Conservation (phyloP, 192 early-diverging fungal species). For the Lunasporangiospora selenospora region DNA sequence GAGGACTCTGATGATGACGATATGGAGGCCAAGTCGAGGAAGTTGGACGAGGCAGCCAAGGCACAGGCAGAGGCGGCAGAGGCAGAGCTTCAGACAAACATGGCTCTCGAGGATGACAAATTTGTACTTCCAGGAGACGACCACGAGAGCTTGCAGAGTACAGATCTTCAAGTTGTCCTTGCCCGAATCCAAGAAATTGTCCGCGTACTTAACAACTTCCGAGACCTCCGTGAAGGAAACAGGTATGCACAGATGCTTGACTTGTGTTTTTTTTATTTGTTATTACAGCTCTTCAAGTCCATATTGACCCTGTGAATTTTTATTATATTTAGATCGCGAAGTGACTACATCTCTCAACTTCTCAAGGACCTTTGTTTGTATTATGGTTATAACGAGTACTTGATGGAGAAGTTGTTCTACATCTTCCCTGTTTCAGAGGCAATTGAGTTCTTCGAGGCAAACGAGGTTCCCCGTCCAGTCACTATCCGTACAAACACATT, state of each 20-base stretch:
- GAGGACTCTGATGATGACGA: conserved; percentile 55
- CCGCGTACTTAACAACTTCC: conserved; percentile 90
- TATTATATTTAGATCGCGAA: conserved; percentile 74
- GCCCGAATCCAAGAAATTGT: conserved; percentile 92
- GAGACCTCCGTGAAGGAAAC: conserved; percentile 76
- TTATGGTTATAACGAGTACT: conserved; percentile 94
- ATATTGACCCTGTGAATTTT: no score
- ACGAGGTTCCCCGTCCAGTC: conserved; percentile 95
- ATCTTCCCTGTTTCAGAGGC: conserved; percentile 91
- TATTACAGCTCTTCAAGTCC: no score
- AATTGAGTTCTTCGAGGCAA: conserved; percentile 99
- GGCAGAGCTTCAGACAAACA: conserved; percentile 78
- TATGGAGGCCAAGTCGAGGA: conserved; percentile 77
- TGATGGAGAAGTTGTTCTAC: conserved; percentile 91
- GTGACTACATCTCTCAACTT: conserved; percentile 88
- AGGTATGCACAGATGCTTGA: conserved; percentile 37
- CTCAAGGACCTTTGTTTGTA: conserved; percentile 90
- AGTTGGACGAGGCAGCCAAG: conserved; percentile 63
- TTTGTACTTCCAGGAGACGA: conserved; percentile 71
- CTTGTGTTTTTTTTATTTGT: not conserved
- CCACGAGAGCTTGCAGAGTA: conserved; percentile 61
- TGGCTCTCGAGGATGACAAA: conserved; percentile 67
- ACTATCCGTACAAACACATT: conserved; percentile 98
- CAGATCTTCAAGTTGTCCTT: conserved; percentile 78
- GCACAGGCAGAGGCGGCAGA: conserved; percentile 79